Base-by-base conservation (phyloP, 1,139 yeast species). In the Magnusiomyces magnusii region DNA sequence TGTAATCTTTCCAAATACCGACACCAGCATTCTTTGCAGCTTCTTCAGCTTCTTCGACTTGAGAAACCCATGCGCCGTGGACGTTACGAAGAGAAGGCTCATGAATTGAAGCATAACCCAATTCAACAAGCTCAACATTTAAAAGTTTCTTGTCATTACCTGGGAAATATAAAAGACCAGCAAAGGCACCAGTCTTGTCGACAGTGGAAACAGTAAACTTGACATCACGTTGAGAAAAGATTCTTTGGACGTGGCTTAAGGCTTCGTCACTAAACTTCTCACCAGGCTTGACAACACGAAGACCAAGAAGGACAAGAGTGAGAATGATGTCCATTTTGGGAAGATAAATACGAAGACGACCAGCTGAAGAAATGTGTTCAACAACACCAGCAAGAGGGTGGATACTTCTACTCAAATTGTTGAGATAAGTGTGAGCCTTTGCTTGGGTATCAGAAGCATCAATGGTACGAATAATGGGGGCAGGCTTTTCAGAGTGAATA, bases 141-240 rank as follows among this genome's bases (percentile, higher is more conserved):
- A 86, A 78, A 17, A 95, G 91, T 41, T 74, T 69, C 53, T 61
- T 63, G 27, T 78, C 74, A 55, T 78, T 78, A 9, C 82, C 78
- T 27, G 80, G 80, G 17, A 82, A 69, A 68, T 76, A 86, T 57
- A 88, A 68, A 66, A 85, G 82, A 57, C 96, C 95, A 69, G 88
- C 82, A 66, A 89, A 90, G 0, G 87, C 88, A 61, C 96, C 96
- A 61, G 86, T 78, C 68, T 85, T 87, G 70, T 90, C 97, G 58
- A 81, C 80, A 61, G 82, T 86, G 64, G 82, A 81, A 31, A 89
- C 80, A 59, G 85, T 86, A 64, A 89, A 77, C 64, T 81, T 84
- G 54, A 88, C 86, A 64, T 84, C 87, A 68, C 90, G 80, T 75
- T 90, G 97, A 70, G 84, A 77, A 58, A 81, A 78, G 63, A 80